A percentile compares a stretch with the other conserved stretches of the same genome.
Evolutionary conservation across 306 rosid genomes (phyloP).

Genomic region (Rosa rugosa): DNA sequence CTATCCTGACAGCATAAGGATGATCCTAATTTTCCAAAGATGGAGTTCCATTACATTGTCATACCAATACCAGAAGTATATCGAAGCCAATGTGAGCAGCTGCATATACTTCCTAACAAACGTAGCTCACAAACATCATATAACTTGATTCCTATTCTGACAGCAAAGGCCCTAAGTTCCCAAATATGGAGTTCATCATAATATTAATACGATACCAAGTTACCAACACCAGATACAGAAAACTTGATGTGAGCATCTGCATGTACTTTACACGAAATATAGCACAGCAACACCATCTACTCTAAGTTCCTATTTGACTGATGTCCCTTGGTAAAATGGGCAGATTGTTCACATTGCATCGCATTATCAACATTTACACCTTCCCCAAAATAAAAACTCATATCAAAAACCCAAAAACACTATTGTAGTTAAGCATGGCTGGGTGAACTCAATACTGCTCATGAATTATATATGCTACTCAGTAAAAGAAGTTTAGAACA

Average conservation of each 20-base stretch:
- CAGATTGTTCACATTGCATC: neutral
- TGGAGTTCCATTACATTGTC: neutral
- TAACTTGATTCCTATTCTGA: neutral
- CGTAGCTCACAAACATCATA: neutral
- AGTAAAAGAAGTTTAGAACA: neutral
- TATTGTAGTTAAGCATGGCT: neutral
- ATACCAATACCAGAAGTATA: neutral
- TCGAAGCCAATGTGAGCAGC: neutral
- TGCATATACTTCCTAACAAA: neutral
- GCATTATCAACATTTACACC: neutral
- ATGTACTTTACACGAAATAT: neutral
- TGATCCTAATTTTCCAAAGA: neutral
- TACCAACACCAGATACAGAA: neutral
- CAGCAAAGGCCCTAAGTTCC: neutral
- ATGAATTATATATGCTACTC: neutral
- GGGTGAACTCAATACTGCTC: neutral
- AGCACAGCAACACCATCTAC: neutral
- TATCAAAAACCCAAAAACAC: neutral
- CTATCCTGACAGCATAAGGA: neutral
- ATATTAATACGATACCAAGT: neutral
- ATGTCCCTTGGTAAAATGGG: neutral
- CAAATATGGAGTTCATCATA: neutral
- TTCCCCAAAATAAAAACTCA: neutral
- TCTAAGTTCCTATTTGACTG: neutral
- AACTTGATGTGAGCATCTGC: neutral